phyloP scores from a whole-genome alignment of 257 asterid genomes.

The Marsdenia floribunda region DNA sequence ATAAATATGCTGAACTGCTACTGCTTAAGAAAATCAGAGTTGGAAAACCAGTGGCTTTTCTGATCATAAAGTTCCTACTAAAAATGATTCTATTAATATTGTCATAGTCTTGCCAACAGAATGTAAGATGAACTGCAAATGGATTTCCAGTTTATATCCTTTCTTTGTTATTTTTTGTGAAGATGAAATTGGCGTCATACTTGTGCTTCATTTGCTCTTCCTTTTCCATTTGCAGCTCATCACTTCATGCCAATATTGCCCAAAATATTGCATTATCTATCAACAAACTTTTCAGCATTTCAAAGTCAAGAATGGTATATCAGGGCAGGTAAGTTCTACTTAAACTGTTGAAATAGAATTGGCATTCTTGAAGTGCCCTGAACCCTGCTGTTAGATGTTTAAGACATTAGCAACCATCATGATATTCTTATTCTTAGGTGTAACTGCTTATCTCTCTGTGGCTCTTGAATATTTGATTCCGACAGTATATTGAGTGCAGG shows the following conservation, averaged over 20 bases:
- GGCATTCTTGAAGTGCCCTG: background rate
- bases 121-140: too few species aligned
- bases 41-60: too few species aligned
- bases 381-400: background rate
- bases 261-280: slow-evolving; percentile 57
- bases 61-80: too few species aligned
- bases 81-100: too few species aligned
- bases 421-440: background rate
- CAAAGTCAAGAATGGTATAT: slow-evolving; percentile 86
- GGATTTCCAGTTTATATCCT: background rate
- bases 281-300: slow-evolving; percentile 57
- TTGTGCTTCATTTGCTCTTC: background rate
- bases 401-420: background rate
- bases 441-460: background rate
- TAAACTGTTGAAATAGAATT: background rate
- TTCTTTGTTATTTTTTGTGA: background rate
- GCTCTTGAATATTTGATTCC: background rate
- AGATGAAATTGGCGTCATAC: background rate
- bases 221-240: slow-evolving; percentile 51
- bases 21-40: too few species aligned
- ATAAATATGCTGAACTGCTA: too few species aligned
- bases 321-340: slow-evolving; percentile 61
- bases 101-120: too few species aligned
- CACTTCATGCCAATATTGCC: slow-evolving; percentile 58
- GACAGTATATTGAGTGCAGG: background rate